Evolutionary conservation across 768 basidiomycete genomes (phyloP), one percentile per base, ranked within the genome.

Genomic region (Amylocystis lapponica): DNA sequence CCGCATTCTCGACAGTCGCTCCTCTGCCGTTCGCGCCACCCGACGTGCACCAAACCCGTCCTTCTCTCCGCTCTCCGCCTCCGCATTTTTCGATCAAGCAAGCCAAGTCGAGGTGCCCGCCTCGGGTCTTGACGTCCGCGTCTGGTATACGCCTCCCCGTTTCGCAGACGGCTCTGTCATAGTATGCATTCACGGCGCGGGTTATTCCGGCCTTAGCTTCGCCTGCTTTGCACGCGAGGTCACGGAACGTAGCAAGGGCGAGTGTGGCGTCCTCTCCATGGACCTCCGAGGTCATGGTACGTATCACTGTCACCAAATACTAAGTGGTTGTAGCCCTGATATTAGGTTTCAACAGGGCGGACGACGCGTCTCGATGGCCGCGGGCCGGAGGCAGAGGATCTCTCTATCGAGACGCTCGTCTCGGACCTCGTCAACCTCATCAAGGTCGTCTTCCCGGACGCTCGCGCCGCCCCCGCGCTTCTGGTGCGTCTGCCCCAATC

Each of bases 101-200:
- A 65, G 84, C 3, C 83, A 91, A 54, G 83, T 97, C 33, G 60
- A 73, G 0, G 79, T 94, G 14, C 71, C 79, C 4, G 57, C 67
- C 11, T 69, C 80, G 6, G 68, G 68, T 16, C 76, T 90, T 4
- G 80, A 85, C 36, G 77, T 81, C 52, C 74, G 94, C 23, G 83
- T 81, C 9, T 96, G 97, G 64, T 87, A 94, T 59, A 86, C 89
- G 0, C 76, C 85, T 1, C 79, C 92, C 2, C 70, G 70, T 36
- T 61, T 65, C 23, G 51, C 66, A 16, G 67, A 71, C 39, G 74
- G 71, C 22, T 82, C 85, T 0, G 79, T 95, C 3, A 76, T 98
- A 60, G 74, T 97, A 5, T 94, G 89, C 65, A 93, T 96, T 55
- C 95, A 99, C 53, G 96, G 96, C 1, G 95, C 91, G 0, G 96